Percentiles rank a stretch among this genome's conserved stretches.
These are phyloP conservation scores for Ceratobasidium sp. DNA, from an alignment of 1,284 basidiomycete species.

Conservation along the genomic window DNA sequence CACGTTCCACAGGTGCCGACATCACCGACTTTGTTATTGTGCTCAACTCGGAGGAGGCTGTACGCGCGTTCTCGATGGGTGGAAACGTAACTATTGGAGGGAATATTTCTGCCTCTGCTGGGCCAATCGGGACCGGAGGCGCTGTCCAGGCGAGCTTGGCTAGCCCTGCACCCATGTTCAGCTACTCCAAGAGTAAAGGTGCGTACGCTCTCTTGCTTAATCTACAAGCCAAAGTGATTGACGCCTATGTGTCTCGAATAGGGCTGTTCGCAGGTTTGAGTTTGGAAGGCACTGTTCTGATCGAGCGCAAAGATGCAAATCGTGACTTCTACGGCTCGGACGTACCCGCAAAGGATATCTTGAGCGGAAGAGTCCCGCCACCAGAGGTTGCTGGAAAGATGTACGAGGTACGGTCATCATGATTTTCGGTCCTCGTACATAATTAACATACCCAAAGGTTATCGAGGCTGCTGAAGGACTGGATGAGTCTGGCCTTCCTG, in stretches of 20 bases:
- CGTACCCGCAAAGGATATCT: slow-evolving; percentile 87
- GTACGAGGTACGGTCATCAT: slow-evolving; percentile 64
- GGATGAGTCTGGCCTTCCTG: slow-evolving; percentile 78
- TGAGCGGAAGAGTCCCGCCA: slow-evolving; percentile 90
- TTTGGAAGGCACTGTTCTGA: slow-evolving; percentile 91
- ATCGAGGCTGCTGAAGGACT: slow-evolving; percentile 75
- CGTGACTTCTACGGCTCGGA: slow-evolving; percentile 93
- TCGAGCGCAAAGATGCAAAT: slow-evolving; percentile 94
- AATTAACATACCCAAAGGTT: slow-evolving; percentile 53
- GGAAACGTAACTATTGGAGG: slow-evolving; percentile 97
- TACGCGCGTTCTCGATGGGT: slow-evolving; percentile 90
- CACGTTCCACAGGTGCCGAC: slow-evolving; percentile 49
- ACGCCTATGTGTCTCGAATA: slow-evolving; percentile 48
- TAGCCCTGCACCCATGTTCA: slow-evolving; percentile 96
- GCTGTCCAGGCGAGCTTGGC: slow-evolving; percentile 85
- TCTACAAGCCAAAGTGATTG: background rate
- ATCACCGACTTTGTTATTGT: slow-evolving; percentile 73
- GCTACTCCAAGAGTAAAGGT: slow-evolving; percentile 95
- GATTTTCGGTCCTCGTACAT: background rate
- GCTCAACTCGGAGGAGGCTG: slow-evolving; percentile 94
- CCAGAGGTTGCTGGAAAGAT: slow-evolving; percentile 92
- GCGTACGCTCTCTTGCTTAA: slow-evolving; percentile 45
- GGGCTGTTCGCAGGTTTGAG: slow-evolving; percentile 95
- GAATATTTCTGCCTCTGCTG: slow-evolving; percentile 81
- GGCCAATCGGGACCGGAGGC: slow-evolving; percentile 94